Evolutionary conservation across 306 rosid genomes (phyloP).

Genomic region (Prinsepia uniflora): DNA sequence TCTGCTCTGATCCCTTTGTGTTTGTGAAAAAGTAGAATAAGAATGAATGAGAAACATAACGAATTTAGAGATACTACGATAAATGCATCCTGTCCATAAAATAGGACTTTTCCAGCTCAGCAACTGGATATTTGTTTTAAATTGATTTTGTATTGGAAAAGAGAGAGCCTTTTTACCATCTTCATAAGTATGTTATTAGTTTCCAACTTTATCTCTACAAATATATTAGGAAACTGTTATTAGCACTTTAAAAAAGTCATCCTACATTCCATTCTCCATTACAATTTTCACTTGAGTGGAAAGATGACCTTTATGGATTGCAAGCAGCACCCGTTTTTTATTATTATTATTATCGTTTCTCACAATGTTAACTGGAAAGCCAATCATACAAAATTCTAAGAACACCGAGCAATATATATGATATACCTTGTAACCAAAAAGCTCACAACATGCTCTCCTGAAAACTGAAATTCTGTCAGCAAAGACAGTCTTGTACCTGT

Average conservation of each 20-base stretch:
- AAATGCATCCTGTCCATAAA: background rate
- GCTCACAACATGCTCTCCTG: constrained; percentile 97
- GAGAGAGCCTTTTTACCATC: background rate
- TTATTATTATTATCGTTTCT: background rate
- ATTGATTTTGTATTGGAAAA: background rate
- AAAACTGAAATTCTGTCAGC: constrained; percentile 94
- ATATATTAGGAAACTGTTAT: too few relatives aligned
- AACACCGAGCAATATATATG: constrained; percentile 22
- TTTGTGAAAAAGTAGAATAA: too few relatives aligned
- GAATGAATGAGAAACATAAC: too few relatives aligned
- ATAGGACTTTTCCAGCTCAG: background rate
- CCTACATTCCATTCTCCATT: too few relatives aligned
- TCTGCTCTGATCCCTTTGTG: too few relatives aligned
- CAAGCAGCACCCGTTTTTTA: background rate
- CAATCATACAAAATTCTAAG: background rate
- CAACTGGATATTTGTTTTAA: background rate
- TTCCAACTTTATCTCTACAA: background rate
- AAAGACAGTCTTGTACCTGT: constrained; percentile 95
- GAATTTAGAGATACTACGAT: background rate
- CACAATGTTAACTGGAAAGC: background rate
- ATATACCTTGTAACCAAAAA: constrained; percentile 91
- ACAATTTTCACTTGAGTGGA: too few relatives aligned
- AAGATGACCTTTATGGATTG: too few relatives aligned
- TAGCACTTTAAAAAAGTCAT: too few relatives aligned
- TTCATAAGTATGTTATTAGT: background rate